A percentile compares a stretch with the other conserved stretches of the same genome.
Evolutionary conservation across 495 filamentous ascomycete species (phyloP).

Genomic region (Aspergillus sclerotiicarbonarius): DNA sequence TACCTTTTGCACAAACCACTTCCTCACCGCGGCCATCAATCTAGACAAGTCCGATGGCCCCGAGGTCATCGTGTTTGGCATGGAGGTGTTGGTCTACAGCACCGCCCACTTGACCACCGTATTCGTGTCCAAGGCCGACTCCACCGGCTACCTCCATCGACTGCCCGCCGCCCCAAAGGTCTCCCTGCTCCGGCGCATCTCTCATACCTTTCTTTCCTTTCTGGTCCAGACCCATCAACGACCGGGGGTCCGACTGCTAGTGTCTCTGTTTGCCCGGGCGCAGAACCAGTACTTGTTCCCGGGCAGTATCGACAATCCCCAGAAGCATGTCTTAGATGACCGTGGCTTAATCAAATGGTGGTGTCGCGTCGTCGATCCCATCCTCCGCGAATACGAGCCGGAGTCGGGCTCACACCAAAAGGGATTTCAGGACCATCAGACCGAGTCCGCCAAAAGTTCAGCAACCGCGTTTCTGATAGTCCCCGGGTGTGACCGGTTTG

Average conservation of each 20-base stretch:
- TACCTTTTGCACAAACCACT: constrained; percentile 88
- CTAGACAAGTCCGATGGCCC: constrained; percentile 27
- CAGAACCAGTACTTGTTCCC: constrained; percentile 96
- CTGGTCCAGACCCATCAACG: constrained; percentile 66
- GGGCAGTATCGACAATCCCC: constrained; percentile 76
- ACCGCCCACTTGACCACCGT: constrained; percentile 78
- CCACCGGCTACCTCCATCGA: constrained; percentile 78
- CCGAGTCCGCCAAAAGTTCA: constrained; percentile 38
- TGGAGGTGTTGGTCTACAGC: constrained; percentile 64
- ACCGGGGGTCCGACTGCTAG: constrained; percentile 67
- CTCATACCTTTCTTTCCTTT: constrained; percentile 71
- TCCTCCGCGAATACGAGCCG: constrained; percentile 51
- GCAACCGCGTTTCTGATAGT: constrained; percentile 76
- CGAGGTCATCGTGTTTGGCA: constrained; percentile 62
- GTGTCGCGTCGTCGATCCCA: constrained; percentile 80
- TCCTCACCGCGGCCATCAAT: constrained; percentile 65
- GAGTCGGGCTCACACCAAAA: constrained; percentile 40
- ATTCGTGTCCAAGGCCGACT: constrained; percentile 97
- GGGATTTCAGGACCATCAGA: constrained; percentile 41
- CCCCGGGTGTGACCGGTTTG: constrained; percentile 76
- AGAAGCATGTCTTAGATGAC: constrained; percentile 94
- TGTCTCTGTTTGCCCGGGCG: constrained; percentile 89
- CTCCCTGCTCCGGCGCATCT: constrained; percentile 71
- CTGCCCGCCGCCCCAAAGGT: constrained; percentile 59
- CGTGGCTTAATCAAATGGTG: constrained; percentile 90